phyloP scores from a whole-genome alignment of 1,284 basidiomycete genomes.

The Cutaneotrichosporon sp. region DNA sequence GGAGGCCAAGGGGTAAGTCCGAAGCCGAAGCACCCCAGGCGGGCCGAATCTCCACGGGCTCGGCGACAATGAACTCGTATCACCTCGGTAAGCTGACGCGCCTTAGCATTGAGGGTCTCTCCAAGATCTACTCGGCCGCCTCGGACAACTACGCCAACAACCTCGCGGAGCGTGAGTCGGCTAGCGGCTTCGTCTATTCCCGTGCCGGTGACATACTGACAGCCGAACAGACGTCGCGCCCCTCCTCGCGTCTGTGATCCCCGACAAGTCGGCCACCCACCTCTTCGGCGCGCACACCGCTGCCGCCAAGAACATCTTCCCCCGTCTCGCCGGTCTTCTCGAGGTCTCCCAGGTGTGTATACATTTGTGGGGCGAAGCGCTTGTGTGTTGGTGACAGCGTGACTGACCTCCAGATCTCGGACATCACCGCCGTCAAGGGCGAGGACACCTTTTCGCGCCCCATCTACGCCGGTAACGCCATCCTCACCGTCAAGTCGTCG shows the following conservation, averaged over 20 bases:
- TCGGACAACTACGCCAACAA: conserved; percentile 47
- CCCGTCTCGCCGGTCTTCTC: conserved; percentile 82
- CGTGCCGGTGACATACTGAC: neutral
- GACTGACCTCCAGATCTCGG: conserved; percentile 59
- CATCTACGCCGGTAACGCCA: conserved; percentile 98
- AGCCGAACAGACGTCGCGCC: conserved; percentile 51
- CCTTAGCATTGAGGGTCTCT: conserved; percentile 47
- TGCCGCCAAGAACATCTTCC: conserved; percentile 68
- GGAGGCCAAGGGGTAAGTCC: conserved; percentile 67
- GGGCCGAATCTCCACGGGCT: neutral
- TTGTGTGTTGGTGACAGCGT: no score
- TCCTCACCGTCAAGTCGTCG: conserved; percentile 80
- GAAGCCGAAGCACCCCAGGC: neutral
- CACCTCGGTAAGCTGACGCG: neutral
- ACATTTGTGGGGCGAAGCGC: no score
- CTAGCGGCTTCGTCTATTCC: neutral
- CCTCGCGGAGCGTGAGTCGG: conserved; percentile 49
- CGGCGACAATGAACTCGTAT: neutral
- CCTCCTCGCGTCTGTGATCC: conserved; percentile 52
- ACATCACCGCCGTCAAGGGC: conserved; percentile 81
- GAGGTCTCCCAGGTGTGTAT: conserved; percentile 59
- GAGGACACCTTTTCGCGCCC: conserved; percentile 81
- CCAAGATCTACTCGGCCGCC: conserved; percentile 50
- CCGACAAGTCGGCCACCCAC: conserved; percentile 63
- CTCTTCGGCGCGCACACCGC: conserved; percentile 76